Percentiles rank a stretch among this genome's conserved stretches.
Evolutionary conservation across 73 alveolate genomes (phyloP).

Genomic region (Tetrahymena thermophila): DNA sequence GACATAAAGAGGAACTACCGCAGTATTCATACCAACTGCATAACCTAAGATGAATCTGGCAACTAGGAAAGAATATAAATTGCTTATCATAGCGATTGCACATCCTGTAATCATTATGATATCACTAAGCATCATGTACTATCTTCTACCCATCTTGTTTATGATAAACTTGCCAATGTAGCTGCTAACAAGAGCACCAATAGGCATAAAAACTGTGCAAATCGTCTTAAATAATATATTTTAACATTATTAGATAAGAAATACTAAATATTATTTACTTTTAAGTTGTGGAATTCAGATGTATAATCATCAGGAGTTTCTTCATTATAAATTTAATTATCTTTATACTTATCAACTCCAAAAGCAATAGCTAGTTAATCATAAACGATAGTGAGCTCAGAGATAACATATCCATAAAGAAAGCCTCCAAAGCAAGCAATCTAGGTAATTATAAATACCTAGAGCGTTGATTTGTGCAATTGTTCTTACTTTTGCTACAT

Average conservation of each 20-base stretch:
- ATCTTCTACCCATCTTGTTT: background rate
- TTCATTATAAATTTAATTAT: background rate
- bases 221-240: background rate
- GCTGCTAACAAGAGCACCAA: background rate
- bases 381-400: background rate
- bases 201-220: background rate
- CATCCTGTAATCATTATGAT: background rate
- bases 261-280: background rate
- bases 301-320: background rate
- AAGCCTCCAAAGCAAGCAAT: background rate
- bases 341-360: background rate
- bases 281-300: background rate
- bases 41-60: background rate
- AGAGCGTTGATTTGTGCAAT: background rate
- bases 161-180: background rate
- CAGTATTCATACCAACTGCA: background rate
- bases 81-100: background rate
- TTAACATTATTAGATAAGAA: background rate
- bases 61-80: background rate
- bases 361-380: background rate
- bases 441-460: background rate
- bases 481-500: background rate
- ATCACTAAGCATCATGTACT: background rate
- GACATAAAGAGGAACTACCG: background rate
- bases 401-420: background rate